Evolutionary conservation across 306 rosid species (phyloP), one percentile per base, ranked within the genome.

Genomic region (Rosa persica): DNA sequence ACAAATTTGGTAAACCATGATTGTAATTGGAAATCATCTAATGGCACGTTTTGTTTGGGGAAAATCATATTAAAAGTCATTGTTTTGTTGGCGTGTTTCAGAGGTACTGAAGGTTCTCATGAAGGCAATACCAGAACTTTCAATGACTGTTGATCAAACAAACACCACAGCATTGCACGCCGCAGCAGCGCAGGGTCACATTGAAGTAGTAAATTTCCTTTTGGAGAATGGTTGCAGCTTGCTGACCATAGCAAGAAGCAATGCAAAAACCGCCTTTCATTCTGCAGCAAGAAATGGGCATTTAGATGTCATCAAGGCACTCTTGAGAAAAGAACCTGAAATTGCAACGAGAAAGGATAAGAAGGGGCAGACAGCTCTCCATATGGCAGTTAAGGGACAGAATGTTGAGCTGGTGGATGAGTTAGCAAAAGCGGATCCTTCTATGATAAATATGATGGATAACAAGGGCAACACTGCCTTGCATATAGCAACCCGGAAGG

Each of bases 301-400:
- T 30, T 82, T 86, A 70, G 88, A 89, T 78, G 80, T 90, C 6
- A 70, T 92, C 82, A 82, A 79, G 81, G 88, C 97, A 73, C 84
- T 92, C 54, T 73, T 92, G 70, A 74, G 74, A 51, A 86, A 83
- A 70, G 95, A 87, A 71, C 87, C 92, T 75, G 92, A 85, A 74
- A 83, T 86, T 72, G 87, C 87, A 15, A 76, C 39, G 43, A 86
- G 91, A 85, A 81, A 17, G 54, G 95, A 92, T 82, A 89, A 85
- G 79, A 92, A 92, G 85, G 91, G 92, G 57, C 95, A 92, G 91
- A 92, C 95, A 43, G 90, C 89, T 47, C 95, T 92, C 36, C 97
- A 92, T 77, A 92, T 92, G 97, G 93, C 90, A 13, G 95, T 85
- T 20, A 92, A 92, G 83, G 97, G 97, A 75, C 90, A 82, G 70